Evolutionary conservation across 2,329 filamentous ascomycete genomes (phyloP).

Genomic region (Fusarium fujikuroi): DNA sequence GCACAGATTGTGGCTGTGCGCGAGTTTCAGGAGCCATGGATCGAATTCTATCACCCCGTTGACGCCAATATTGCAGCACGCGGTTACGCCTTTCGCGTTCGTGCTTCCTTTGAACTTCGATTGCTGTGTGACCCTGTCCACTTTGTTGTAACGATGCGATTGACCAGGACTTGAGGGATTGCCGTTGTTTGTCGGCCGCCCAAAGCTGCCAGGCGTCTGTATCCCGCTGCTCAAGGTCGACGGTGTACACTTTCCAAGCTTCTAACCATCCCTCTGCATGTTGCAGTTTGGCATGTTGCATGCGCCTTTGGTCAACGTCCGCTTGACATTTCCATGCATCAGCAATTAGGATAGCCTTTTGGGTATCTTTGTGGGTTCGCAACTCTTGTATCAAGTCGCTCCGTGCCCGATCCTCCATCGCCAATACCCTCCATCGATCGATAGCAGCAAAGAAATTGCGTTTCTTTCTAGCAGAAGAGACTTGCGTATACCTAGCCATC

Average conservation of each 20-base stretch:
- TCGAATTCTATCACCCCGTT: constrained; percentile 31
- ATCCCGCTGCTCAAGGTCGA: constrained; percentile 39
- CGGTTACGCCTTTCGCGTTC: constrained; percentile 48
- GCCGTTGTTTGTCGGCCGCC: constrained; percentile 47
- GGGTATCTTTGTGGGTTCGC: constrained; percentile 11
- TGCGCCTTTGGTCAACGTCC: constrained; percentile 24
- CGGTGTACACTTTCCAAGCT: constrained; percentile 39
- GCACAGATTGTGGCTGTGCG: constrained; percentile 24
- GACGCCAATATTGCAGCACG: constrained; percentile 48
- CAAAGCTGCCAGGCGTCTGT: constrained; percentile 48
- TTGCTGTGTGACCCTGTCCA: constrained; percentile 53
- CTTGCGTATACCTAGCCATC: constrained; percentile 50
- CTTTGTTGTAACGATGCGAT: constrained; percentile 51
- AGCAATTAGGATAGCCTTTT: constrained; percentile 15
- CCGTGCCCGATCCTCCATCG: constrained; percentile 18
- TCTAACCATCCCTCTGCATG: constrained; percentile 37
- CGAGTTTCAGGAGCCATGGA: constrained; percentile 4
- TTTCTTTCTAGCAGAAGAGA: constrained; percentile 48
- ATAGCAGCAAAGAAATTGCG: constrained; percentile 49
- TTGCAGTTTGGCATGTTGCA: constrained; percentile 32
- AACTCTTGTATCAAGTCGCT: constrained; percentile 30
- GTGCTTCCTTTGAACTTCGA: constrained; percentile 47
- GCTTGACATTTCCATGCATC: constrained; percentile 40
- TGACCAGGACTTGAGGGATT: constrained; percentile 51
- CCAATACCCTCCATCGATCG: constrained; percentile 45